These are phyloP conservation scores for Fusarium pilosicola DNA, from an alignment of 2,329 filamentous ascomycete species.

Conservation along the genomic window DNA sequence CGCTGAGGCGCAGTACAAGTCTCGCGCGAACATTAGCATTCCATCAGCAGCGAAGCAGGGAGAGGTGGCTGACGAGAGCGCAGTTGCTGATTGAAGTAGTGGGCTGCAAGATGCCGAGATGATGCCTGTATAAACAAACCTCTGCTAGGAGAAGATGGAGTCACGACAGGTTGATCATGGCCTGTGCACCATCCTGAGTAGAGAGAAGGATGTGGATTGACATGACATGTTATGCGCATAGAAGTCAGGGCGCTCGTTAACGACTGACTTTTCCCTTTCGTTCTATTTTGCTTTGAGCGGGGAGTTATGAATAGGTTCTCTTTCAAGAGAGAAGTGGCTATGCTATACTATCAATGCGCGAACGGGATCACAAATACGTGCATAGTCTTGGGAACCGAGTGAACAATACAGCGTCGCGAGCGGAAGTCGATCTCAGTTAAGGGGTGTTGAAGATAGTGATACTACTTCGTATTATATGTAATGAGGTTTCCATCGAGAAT, in stretches of 20 bases:
- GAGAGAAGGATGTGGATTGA: slow-evolving; percentile 9
- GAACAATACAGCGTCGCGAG: not conserved
- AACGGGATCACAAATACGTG: not conserved
- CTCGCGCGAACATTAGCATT: slow-evolving; percentile 61
- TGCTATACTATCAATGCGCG: not conserved
- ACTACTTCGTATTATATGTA: not conserved
- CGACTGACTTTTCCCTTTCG: slow-evolving; percentile 12
- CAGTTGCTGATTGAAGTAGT: slow-evolving; percentile 52
- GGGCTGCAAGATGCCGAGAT: not conserved
- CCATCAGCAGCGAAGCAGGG: slow-evolving; percentile 41
- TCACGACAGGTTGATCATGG: slow-evolving; percentile 7
- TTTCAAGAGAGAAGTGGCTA: slow-evolving; percentile 14
- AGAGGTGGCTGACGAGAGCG: slow-evolving; percentile 52
- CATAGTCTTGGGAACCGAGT: not conserved
- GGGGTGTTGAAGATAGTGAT: slow-evolving; percentile 6
- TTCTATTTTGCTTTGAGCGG: slow-evolving; percentile 33
- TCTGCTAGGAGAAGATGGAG: not conserved
- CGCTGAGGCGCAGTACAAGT: slow-evolving; percentile 69
- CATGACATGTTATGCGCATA: slow-evolving; percentile 31
- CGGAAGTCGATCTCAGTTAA: slow-evolving; percentile 4
- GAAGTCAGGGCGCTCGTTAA: slow-evolving; percentile 42
- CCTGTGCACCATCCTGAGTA: slow-evolving; percentile 13
- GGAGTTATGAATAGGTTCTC: slow-evolving; percentile 23
- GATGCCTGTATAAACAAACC: not conserved
- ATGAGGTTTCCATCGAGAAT: not conserved